A percentile compares a stretch with the other conserved stretches of the same genome.
phyloP scores from a whole-genome alignment of 2,329 filamentous ascomycete genomes.

The Capronia coronata region DNA sequence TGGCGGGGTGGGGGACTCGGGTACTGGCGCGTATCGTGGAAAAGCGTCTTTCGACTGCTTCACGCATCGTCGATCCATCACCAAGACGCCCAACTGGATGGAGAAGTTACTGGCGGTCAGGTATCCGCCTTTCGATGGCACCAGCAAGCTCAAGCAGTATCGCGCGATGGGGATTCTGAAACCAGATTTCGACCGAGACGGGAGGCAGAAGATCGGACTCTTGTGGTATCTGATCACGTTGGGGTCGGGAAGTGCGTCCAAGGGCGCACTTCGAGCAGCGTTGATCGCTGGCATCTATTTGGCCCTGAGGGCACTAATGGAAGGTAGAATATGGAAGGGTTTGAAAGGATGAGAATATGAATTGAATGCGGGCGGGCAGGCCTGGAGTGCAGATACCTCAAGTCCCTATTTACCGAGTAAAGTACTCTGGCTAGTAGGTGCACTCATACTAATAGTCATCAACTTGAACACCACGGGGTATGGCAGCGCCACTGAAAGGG shows the following conservation, averaged over 20 bases:
- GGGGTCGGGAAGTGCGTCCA: constrained; percentile 19
- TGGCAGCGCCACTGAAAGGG: too few relatives aligned
- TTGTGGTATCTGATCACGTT: constrained; percentile 27
- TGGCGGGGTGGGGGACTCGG: constrained; percentile 75
- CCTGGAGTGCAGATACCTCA: too few relatives aligned
- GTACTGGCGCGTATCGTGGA: constrained; percentile 70
- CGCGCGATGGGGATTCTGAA: constrained; percentile 46
- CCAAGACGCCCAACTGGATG: constrained; percentile 55
- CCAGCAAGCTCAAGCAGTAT: constrained; percentile 47
- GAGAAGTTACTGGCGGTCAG: constrained; percentile 52
- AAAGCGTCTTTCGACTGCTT: constrained; percentile 60
- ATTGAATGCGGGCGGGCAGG: not conserved
- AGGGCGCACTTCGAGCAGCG: constrained; percentile 15
- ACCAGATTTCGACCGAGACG: constrained; percentile 57
- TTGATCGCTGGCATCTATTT: constrained; percentile 13
- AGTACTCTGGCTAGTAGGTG: too few relatives aligned
- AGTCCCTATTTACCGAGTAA: too few relatives aligned
- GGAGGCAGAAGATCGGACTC: constrained; percentile 31
- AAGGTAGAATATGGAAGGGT: not conserved
- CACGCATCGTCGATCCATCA: constrained; percentile 54
- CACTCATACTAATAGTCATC: too few relatives aligned
- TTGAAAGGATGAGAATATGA: constrained; percentile 1
- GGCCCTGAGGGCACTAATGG: constrained; percentile 11
- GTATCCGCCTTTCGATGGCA: constrained; percentile 54
- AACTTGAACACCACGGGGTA: too few relatives aligned